Conservation (phyloP, 1,284 basidiomycete genomes). For the Phellopilus nigrolimitatus region DNA sequence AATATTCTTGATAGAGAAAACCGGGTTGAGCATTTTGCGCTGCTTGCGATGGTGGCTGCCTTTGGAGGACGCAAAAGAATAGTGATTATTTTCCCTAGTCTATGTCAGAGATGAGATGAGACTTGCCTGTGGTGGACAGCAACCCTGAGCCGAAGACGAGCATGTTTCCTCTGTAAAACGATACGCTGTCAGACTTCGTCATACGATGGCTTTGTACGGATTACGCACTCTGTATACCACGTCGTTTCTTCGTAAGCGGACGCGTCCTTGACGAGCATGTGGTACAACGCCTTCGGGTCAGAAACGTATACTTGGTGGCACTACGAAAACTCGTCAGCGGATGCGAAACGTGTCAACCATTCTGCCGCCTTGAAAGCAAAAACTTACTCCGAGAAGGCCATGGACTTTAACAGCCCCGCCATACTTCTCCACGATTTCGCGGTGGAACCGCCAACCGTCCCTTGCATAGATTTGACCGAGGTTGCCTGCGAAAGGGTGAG, state of each 20-base stretch:
- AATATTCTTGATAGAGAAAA: constrained; percentile 21
- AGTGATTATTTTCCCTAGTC: background rate
- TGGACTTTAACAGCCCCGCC: constrained; percentile 20
- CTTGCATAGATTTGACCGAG: constrained; percentile 19
- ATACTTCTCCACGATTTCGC: constrained; percentile 18
- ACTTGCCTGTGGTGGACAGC: constrained; percentile 18
- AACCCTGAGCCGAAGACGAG: constrained; percentile 20
- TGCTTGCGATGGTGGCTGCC: constrained; percentile 20
- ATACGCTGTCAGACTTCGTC: no score
- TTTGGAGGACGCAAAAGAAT: background rate
- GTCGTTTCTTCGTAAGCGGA: constrained; percentile 19
- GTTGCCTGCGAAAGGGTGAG: constrained; percentile 13
- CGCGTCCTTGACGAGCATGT: constrained; percentile 21
- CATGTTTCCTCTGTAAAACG: constrained; percentile 17
- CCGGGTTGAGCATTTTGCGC: constrained; percentile 21
- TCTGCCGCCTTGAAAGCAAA: background rate
- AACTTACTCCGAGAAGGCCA: constrained; percentile 19
- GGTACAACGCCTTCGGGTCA: constrained; percentile 20
- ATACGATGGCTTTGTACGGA: no score
- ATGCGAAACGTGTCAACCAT: background rate
- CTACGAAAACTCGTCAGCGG: no score
- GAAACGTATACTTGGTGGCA: constrained; percentile 20
- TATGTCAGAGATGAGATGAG: background rate
- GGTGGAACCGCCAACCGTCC: constrained; percentile 19
- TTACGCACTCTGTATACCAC: constrained; percentile 19